Conservation (phyloP, 805 yeast genomes). For the Candida taoyuanica region DNA sequence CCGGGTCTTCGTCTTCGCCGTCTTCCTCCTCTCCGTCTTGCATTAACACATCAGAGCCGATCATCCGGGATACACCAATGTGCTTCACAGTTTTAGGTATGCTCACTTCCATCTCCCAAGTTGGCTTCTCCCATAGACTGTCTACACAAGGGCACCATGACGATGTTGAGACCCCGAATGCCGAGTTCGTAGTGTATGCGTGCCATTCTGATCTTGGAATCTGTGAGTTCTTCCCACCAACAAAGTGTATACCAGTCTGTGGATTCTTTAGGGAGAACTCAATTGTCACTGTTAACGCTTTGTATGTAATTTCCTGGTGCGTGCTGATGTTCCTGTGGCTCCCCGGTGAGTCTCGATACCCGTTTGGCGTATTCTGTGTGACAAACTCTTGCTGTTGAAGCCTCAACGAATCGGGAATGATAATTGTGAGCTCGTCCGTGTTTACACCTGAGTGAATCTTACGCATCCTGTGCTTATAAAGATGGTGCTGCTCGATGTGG, state of each 20-base stretch:
- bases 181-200: conserved; percentile 79
- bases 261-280: conserved; percentile 64
- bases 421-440: conserved; percentile 61
- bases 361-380: conserved; percentile 32
- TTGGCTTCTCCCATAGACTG: conserved; percentile 77
- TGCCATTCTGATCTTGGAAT: conserved; percentile 56
- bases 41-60: conserved; percentile 27
- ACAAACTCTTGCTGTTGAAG: conserved; percentile 52
- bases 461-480: conserved; percentile 47
- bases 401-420: conserved; percentile 62
- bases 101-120: conserved; percentile 89
- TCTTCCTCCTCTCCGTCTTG: conserved; percentile 24
- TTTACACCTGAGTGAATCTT: conserved; percentile 48
- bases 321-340: conserved; percentile 24
- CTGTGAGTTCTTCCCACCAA: conserved; percentile 49
- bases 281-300: conserved; percentile 69
- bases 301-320: conserved; percentile 46
- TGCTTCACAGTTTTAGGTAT: conserved; percentile 78
- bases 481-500: conserved; percentile 51
- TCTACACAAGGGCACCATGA: conserved; percentile 99
- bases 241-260: conserved; percentile 70
- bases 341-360: conserved; percentile 35
- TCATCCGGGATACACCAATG: conserved; percentile 40
- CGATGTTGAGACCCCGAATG: conserved; percentile 75
- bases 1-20: conserved; percentile 29